Conservation (phyloP, 345 rosid genomes). For the Lepidium didymum region DNA sequence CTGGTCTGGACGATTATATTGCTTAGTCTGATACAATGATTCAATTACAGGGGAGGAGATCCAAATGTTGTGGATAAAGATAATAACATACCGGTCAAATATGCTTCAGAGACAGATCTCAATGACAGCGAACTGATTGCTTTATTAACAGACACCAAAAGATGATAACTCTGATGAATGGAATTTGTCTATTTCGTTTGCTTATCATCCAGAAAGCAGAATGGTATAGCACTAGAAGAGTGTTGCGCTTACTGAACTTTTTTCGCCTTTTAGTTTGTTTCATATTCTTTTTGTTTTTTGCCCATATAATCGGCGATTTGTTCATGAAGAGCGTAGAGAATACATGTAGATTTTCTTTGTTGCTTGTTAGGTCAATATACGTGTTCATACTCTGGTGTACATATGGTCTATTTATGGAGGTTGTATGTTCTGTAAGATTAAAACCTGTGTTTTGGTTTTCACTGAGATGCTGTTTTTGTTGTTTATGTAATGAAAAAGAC, state of each 20-base stretch:
- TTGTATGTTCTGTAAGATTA: constrained; percentile 18
- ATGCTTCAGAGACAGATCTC: constrained; percentile 36
- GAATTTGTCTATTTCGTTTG: background rate
- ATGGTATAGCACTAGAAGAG: constrained; percentile 11
- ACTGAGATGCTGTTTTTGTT: background rate
- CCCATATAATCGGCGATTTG: background rate
- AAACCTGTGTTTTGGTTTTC: constrained; percentile 16
- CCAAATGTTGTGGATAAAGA: constrained; percentile 40
- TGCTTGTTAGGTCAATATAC: constrained; percentile 8
- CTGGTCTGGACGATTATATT: background rate
- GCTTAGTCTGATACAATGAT: background rate
- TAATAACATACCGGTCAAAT: constrained; percentile 38
- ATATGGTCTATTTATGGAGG: constrained; percentile 25
- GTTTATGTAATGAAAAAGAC: background rate
- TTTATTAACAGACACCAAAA: constrained; percentile 33
- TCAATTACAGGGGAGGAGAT: constrained; percentile 58
- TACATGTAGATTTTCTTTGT: constrained; percentile 11
- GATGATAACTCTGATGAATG: constrained; percentile 20
- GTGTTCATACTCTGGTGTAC: constrained; percentile 26
- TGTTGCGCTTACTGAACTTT: constrained; percentile 12
- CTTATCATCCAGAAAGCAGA: constrained; percentile 7
- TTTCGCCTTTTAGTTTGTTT: constrained; percentile 2
- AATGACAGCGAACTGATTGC: constrained; percentile 39
- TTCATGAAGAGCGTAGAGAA: constrained; percentile 20
- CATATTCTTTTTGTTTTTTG: background rate